Evolutionary conservation across 1,284 basidiomycete species (phyloP).

Genomic region (Ceratobasidium sp.): DNA sequence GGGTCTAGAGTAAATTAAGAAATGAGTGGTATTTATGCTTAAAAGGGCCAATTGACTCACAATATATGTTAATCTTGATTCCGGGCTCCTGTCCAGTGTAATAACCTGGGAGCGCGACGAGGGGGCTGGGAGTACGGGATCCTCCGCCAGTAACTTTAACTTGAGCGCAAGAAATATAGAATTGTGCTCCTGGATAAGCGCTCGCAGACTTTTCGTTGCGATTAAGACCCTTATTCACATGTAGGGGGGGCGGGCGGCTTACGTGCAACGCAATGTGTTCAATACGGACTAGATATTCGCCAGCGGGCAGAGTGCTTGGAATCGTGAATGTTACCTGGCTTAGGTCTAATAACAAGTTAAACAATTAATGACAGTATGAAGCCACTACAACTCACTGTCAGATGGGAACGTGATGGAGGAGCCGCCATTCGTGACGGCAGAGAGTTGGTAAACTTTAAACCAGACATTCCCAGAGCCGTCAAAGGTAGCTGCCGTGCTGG

Average conservation of each 20-base stretch:
- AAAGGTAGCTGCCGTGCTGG: conserved; percentile 52
- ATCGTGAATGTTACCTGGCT: conserved; percentile 55
- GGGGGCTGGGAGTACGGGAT: conserved; percentile 36
- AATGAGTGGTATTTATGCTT: too few relatives aligned
- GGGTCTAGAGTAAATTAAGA: conserved; percentile 12
- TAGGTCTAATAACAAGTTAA: conserved; percentile 47
- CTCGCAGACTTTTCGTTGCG: neutral
- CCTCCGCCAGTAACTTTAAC: conserved; percentile 48
- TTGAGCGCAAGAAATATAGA: conserved; percentile 46
- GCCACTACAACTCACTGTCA: conserved; percentile 49
- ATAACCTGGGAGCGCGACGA: conserved; percentile 41
- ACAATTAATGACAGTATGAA: neutral
- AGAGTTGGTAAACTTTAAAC: conserved; percentile 59
- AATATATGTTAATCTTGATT: conserved; percentile 50
- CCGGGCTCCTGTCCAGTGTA: conserved; percentile 45
- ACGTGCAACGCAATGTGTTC: conserved; percentile 44
- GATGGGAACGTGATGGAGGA: conserved; percentile 52
- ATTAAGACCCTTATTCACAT: conserved; percentile 43
- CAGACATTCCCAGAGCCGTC: conserved; percentile 56
- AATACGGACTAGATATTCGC: conserved; percentile 43
- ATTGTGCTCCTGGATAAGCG: conserved; percentile 27
- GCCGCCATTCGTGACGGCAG: conserved; percentile 50
- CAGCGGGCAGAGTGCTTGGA: conserved; percentile 47
- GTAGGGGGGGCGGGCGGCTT: neutral
- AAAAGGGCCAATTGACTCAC: conserved; percentile 2